Evolutionary conservation across 805 yeast species (phyloP), one percentile per base, ranked within the genome.

Genomic region (Peterozyma xylosa): DNA sequence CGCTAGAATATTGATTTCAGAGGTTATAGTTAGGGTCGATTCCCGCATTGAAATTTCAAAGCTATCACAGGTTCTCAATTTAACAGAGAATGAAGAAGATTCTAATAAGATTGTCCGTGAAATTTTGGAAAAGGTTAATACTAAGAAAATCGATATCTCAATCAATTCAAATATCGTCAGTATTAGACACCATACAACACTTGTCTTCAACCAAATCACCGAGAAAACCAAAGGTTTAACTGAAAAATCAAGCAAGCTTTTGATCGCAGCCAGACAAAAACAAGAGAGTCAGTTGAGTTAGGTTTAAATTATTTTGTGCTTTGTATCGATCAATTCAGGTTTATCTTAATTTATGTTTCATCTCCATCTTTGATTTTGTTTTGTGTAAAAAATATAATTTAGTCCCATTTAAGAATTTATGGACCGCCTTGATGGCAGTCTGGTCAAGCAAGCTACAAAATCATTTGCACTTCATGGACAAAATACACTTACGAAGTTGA

Each of bases 191-290:
- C 75, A 78, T 45, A 62, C 68, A 16, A 70, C 70, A 41, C 68
- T 78, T 53, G 76, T 78, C 35, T 72, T 82, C 64, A 88, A 85
- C 51, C 83, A 80, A 50, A 74, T 85, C 35, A 74, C 76, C 49
- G 86, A 80, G 53, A 77, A 74, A 59, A 78, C 85, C n/a, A 80
- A 80, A 67, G 79, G 79, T 4, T 63, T 80, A 53, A 71, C 77
- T 33, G 78, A 74, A 65, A 73, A 77, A 54, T 73, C 82, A 15
- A 73, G 70, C 57, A 83, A 79, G 60, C 66, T 77, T 38, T 67
- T 78, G 49, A 69, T 71, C 45, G 68, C 70, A 45, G 70, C 74
- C 42, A 46, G 59, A 39, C 66, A 62, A 48, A 61, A 60, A 49
- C 58, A 54, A 50, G 52, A 52, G 44, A 37, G 32, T 30, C 16